These are phyloP conservation scores for Xylariaceae sp. DNA, from an alignment of 2,329 filamentous ascomycete species.

Conservation along the genomic window DNA sequence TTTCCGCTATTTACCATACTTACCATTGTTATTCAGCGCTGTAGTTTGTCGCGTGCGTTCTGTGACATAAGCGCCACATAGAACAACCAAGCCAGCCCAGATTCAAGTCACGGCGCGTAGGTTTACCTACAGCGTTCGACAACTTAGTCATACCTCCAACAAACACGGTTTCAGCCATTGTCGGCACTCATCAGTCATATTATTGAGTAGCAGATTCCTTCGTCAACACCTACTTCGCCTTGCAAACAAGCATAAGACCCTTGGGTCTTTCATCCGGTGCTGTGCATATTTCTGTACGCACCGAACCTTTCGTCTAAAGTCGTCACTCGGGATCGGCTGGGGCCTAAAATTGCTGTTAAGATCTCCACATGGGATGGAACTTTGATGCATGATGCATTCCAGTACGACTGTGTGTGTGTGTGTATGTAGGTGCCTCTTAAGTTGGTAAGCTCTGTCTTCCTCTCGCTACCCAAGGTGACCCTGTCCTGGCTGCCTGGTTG, in stretches of 20 bases:
- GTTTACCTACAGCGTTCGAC: not conserved
- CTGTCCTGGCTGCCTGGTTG: constrained; percentile 24
- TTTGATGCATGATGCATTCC: constrained; percentile 31
- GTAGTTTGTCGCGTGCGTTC: constrained; percentile 22
- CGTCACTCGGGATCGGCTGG: constrained; percentile 29
- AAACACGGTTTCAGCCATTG: not conserved
- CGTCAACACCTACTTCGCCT: not conserved
- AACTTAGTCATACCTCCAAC: not conserved
- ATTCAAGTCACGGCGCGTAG: too few species aligned
- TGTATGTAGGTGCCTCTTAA: constrained; percentile 23
- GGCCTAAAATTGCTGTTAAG: constrained; percentile 33
- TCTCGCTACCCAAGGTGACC: constrained; percentile 26
- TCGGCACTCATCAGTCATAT: not conserved
- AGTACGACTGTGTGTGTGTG: not conserved
- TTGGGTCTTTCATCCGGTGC: not conserved
- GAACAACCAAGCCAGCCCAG: not conserved
- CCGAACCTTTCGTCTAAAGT: constrained; percentile 24
- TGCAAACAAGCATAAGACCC: not conserved
- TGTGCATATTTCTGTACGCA: not conserved
- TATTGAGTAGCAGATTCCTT: not conserved
- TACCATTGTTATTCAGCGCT: constrained; percentile 3
- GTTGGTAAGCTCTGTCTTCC: constrained; percentile 22
- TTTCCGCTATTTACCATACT: not conserved
- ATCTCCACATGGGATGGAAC: constrained; percentile 35
- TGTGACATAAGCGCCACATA: constrained; percentile 15